Evolutionary conservation across 2,329 filamentous ascomycete species (phyloP).

Genomic region (Thelonectria discophora): DNA sequence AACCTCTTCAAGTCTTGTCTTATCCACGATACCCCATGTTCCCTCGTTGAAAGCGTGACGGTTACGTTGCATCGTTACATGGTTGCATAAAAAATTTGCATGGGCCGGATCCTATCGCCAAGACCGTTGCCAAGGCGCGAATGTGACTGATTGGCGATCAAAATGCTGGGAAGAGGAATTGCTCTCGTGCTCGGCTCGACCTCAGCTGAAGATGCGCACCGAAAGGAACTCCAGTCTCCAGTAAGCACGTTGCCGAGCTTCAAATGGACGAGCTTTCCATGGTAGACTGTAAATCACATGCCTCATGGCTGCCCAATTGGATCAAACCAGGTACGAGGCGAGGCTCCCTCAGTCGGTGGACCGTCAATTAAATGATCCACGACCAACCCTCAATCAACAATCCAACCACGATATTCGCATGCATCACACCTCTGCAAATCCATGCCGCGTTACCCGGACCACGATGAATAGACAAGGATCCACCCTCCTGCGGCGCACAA

Average conservation of each 20-base stretch:
- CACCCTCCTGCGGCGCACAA: conserved; percentile 18
- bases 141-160: background rate
- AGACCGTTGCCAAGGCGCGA: background rate
- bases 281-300: background rate
- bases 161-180: conserved; percentile 1
- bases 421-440: background rate
- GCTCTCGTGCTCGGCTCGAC: conserved; percentile 7
- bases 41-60: background rate
- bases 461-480: background rate
- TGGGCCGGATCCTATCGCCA: background rate
- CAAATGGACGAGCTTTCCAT: background rate
- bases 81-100: background rate
- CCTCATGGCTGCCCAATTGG: background rate
- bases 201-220: background rate
- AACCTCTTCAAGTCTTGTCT: too few species aligned
- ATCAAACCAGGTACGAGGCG: background rate
- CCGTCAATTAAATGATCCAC: conserved; percentile 4
- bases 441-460: conserved; percentile 22
- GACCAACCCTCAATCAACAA: conserved; percentile 9
- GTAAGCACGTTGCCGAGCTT: background rate
- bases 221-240: too few species aligned
- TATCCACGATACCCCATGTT: too few species aligned
- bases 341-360: background rate
- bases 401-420: background rate
- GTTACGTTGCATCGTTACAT: background rate